These are phyloP conservation scores for Crithidia bombi DNA, from an alignment of 208 protist genomes.

Conservation along the genomic window DNA sequence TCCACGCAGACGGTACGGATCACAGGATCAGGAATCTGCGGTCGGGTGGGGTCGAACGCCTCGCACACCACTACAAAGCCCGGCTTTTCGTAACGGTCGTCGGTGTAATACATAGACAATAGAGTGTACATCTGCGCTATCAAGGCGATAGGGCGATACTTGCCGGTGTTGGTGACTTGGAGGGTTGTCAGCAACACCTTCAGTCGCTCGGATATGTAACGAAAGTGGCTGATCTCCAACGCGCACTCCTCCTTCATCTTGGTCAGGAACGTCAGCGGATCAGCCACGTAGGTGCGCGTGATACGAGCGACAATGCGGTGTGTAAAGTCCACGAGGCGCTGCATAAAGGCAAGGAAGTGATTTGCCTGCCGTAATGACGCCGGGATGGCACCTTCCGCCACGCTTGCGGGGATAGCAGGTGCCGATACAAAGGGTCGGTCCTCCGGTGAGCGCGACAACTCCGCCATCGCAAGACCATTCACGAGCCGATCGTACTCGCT, in stretches of 20 bases:
- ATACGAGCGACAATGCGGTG: slow-evolving; percentile 87
- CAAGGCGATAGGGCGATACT: slow-evolving; percentile 91
- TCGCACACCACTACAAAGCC: slow-evolving; percentile 96
- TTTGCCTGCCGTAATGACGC: slow-evolving; percentile 95
- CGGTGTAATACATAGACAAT: slow-evolving; percentile 93
- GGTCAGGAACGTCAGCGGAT: slow-evolving; percentile 88
- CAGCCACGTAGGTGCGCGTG: slow-evolving; percentile 87
- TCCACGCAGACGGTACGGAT: slow-evolving; percentile 96
- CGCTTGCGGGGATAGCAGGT: slow-evolving; percentile 61
- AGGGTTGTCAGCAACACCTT: slow-evolving; percentile 96
- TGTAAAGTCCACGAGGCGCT: slow-evolving; percentile 95
- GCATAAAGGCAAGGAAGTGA: slow-evolving; percentile 95
- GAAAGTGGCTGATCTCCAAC: slow-evolving; percentile 85
- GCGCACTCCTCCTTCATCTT: slow-evolving; percentile 90
- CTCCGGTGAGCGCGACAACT: slow-evolving; percentile 59
- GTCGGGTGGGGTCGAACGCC: slow-evolving; percentile 93
- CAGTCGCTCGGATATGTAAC: slow-evolving; percentile 90
- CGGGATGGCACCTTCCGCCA: slow-evolving; percentile 96
- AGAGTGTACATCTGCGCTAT: slow-evolving; percentile 97
- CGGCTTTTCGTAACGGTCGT: slow-evolving; percentile 89
- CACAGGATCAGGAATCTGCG: slow-evolving; percentile 87
- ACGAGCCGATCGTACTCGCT: slow-evolving; percentile 95
- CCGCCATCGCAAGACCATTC: slow-evolving; percentile 86
- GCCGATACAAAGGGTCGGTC: slow-evolving; percentile 38
- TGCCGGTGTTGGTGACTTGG: slow-evolving; percentile 94